Percentiles rank a stretch among this genome's conserved stretches.
These are phyloP conservation scores for Fusarium floridanum DNA, from an alignment of 2,329 filamentous ascomycete genomes.

Conservation along the genomic window DNA sequence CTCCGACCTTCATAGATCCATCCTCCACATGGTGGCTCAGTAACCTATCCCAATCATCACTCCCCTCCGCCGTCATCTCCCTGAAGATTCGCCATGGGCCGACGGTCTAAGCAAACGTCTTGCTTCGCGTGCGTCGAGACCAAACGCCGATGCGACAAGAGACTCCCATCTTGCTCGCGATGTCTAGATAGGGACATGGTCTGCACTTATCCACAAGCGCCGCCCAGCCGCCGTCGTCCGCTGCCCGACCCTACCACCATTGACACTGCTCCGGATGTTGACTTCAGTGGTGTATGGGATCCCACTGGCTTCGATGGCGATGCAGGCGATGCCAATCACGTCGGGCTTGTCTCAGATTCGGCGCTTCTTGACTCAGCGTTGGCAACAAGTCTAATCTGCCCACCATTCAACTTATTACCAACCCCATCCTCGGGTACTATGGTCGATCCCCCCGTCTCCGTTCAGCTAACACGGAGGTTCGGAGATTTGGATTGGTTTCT, in stretches of 20 bases:
- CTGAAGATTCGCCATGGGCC: not conserved
- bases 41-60: not conserved
- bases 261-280: not conserved
- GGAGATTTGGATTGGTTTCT: slow-evolving; percentile 2
- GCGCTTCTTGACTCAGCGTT: not conserved
- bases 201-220: not conserved
- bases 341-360: not conserved
- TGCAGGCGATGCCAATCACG: not conserved
- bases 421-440: not conserved
- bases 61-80: not conserved
- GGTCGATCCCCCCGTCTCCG: not conserved
- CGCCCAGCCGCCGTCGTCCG: not conserved
- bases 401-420: not conserved
- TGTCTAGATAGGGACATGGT: not conserved
- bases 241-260: not conserved
- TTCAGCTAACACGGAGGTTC: not conserved
- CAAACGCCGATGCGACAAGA: not conserved
- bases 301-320: not conserved
- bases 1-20: not conserved
- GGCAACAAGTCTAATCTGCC: not conserved
- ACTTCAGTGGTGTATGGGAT: not conserved
- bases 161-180: not conserved
- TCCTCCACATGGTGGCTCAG: not conserved
- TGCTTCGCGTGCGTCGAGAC: slow-evolving; percentile 2
- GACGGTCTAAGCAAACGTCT: not conserved